These are phyloP conservation scores for Trichosanthes truncata DNA, from an alignment of 306 rosid species.

Conservation along the genomic window DNA sequence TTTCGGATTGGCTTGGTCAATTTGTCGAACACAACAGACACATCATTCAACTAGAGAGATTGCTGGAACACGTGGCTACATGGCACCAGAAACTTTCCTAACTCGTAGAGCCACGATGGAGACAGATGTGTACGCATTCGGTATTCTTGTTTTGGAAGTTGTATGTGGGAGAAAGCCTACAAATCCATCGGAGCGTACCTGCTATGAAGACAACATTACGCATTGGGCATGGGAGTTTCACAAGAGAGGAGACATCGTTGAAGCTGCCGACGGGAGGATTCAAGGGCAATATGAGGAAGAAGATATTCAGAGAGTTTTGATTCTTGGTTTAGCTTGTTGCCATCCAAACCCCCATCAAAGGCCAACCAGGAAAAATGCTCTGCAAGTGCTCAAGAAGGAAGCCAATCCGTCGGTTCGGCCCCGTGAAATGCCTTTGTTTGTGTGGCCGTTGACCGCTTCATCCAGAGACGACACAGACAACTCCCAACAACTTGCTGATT, in stretches of 20 bases:
- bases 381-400: neutral
- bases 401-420: neutral
- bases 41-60: constrained; percentile 5
- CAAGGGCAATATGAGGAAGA: neutral
- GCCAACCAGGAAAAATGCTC: neutral
- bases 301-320: neutral
- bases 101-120: neutral
- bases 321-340: constrained; percentile 1
- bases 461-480: neutral
- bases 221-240: constrained; percentile 3
- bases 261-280: neutral
- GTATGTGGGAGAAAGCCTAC: constrained; percentile 1
- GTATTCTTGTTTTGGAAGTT: neutral
- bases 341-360: constrained; percentile 3
- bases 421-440: neutral
- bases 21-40: neutral
- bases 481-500: neutral
- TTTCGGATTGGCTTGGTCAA: neutral
- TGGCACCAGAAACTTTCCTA: constrained; percentile 5
- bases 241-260: neutral
- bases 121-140: neutral
- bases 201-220: neutral
- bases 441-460: neutral
- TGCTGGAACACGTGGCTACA: neutral
- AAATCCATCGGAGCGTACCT: neutral